Base-by-base conservation (phyloP, 1,139 yeast species). In the Geotrichum aggregatum region DNA sequence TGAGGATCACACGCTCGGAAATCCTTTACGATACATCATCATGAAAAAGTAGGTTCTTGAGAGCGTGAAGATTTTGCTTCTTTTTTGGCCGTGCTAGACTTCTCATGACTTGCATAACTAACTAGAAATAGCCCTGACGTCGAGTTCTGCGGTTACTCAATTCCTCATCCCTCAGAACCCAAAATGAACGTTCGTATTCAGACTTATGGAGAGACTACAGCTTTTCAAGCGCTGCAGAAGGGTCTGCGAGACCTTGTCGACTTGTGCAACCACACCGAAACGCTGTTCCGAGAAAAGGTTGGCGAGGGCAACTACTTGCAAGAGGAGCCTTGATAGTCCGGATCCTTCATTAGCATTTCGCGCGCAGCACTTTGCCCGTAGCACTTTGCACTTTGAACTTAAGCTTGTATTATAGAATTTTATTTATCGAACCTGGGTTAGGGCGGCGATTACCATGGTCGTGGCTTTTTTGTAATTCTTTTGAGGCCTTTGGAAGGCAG, bases 151-250 rank as follows among this genome's bases (percentile, higher is more conserved):
- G 98, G 98, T 54, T 92, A 92, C 72, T 87, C 97, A 47, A 94
- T 92, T 58, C 98, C 98, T n/a, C 98, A 92, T 71, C 98, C 98
- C 28, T 87, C 96, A 34, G 98, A 94, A 71, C 79, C 88, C 56
- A 85, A 87, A 63, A 74, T 92, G 71, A 89, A 94, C 72, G 69
- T 92, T 54, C 82, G 98, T 71, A 88, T 92, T 59, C 98, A 92
- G 71, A 94, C 98, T 1, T 91, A 89, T 65, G 97, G 74, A 42
- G 76, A 79, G 55, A 79, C 83, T 59, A 85, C 98, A 10, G 98
- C 98, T 3, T 82, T 87, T 42, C 96, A 91, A 67, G 98, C 97
- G 1, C 77, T 92, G 46, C 92, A 88, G 64, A 87, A 88, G 69
- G 98, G 98, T 22, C 77, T 92, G 56, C 87, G 85, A 60, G 95